Conservation (phyloP, 2,329 filamentous ascomycete genomes). For the Claviceps sp. region DNA sequence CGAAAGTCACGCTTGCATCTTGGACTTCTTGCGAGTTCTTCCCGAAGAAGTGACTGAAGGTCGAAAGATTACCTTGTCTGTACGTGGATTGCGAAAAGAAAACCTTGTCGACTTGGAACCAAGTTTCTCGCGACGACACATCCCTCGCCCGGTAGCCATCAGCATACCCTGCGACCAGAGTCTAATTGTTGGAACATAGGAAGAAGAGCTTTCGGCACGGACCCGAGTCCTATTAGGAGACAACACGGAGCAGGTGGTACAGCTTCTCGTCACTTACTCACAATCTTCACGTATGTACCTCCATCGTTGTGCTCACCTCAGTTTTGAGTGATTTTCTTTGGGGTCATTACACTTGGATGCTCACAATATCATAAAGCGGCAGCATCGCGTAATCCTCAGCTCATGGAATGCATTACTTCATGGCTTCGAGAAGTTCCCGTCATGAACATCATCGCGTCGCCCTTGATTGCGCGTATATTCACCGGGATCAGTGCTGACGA, state of each 20-base stretch:
- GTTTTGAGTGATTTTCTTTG: background rate
- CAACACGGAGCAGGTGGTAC: conserved; percentile 78
- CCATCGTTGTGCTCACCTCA: background rate
- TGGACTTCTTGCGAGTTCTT: conserved; percentile 93
- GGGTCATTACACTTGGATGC: background rate
- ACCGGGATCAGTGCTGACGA: conserved; percentile 60
- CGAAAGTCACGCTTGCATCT: conserved; percentile 69
- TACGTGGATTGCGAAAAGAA: conserved; percentile 57
- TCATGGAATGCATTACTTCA: conserved; percentile 91
- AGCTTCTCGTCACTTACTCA: conserved; percentile 77
- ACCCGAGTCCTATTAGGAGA: conserved; percentile 82
- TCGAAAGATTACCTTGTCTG: conserved; percentile 97
- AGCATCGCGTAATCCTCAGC: conserved; percentile 73
- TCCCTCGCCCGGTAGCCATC: conserved; percentile 21
- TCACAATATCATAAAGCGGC: conserved; percentile 33
- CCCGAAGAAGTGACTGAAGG: conserved; percentile 98
- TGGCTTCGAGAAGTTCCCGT: conserved; percentile 92
- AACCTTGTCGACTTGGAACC: conserved; percentile 28
- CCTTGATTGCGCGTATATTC: conserved; percentile 70
- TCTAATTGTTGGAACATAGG: conserved; percentile 48
- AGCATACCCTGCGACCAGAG: conserved; percentile 14
- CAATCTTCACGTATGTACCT: conserved; percentile 67
- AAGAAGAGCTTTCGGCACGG: conserved; percentile 82
- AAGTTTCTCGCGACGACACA: conserved; percentile 18
- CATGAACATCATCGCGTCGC: conserved; percentile 68